phyloP scores from a whole-genome alignment of 2,329 filamentous ascomycete species.

The Exophiala sideris region DNA sequence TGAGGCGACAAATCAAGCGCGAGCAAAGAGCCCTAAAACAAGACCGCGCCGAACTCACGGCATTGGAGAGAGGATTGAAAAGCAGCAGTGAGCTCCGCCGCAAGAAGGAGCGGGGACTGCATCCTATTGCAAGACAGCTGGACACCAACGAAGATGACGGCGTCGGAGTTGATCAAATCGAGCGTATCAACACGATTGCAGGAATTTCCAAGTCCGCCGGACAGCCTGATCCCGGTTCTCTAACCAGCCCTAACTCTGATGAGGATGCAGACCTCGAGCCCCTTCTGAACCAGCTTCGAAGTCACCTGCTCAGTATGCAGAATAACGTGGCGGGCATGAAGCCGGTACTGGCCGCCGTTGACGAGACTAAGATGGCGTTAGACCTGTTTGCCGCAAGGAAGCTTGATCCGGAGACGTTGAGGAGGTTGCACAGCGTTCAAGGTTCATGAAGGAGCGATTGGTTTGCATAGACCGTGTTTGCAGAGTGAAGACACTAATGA shows the following conservation, averaged over 20 bases:
- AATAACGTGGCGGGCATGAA: slow-evolving; percentile 33
- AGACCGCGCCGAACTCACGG: slow-evolving; percentile 40
- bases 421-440: slow-evolving; percentile 1
- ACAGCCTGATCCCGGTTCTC: too few relatives aligned
- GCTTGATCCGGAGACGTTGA: slow-evolving; percentile 2
- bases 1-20: slow-evolving; percentile 41
- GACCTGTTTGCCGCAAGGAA: slow-evolving; percentile 12
- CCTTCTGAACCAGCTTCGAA: slow-evolving; percentile 40
- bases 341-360: slow-evolving; percentile 15
- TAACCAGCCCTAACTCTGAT: slow-evolving; percentile 17
- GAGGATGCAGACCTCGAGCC: slow-evolving; percentile 36
- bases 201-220: background rate
- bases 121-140: slow-evolving; percentile 31
- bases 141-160: slow-evolving; percentile 30
- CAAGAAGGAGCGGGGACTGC: slow-evolving; percentile 32
- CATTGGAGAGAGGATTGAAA: slow-evolving; percentile 44
- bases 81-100: slow-evolving; percentile 38
- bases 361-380: slow-evolving; percentile 9
- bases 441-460: background rate
- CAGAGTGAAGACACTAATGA: background rate
- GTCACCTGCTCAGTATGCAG: slow-evolving; percentile 45
- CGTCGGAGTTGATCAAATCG: slow-evolving; percentile 19
- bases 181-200: slow-evolving; percentile 3
- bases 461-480: too few relatives aligned
- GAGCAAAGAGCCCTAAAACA: slow-evolving; percentile 42